Evolutionary conservation across 164 flowering plant genomes (phyloP), one percentile per base, ranked within the genome.

Genomic region (Piper longum): DNA sequence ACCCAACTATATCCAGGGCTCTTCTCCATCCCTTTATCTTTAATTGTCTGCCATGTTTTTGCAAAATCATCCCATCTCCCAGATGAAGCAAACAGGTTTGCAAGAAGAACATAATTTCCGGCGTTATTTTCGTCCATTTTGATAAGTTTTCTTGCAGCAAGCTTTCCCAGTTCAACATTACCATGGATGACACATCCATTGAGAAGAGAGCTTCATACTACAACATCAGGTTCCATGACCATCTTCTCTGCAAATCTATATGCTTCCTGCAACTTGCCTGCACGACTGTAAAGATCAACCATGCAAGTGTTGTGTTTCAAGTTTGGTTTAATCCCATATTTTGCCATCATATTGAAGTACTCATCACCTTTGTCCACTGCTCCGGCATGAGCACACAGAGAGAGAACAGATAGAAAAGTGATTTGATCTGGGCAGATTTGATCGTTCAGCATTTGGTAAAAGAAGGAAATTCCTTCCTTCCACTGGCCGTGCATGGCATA

Each of bases 1-100:
- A 87, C 80, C 91, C 88, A 84, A 74, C 95, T 85, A 69, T 85
- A 85, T 61, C 95, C 90, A 3, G 89, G 88, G 65, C 54, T 78
- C 74, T 87, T 87, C 4, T 72, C 78, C 80, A 87, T 73, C 67
- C 81, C 71, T 52, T 54, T 73, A 58, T 81, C 78, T 63, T 77
- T 82, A 63, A 85, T 80, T 14, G 52, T 57, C 66, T 73, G 73
- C 71, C 95, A 76, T 59, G 69, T 77, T 71, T 66, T 75, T 19
- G 79, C 78, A 19, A 81, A 71, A 66, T 85, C 85, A 57, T 54
- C 52, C 91, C 91, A 88, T 73, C 75, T 81, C 56, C 77, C 79
- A 4, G 68, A 69, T 64, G 66, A 75, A 60, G 89, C 95, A 74
- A 79, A 88, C 56, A 88, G 69, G 62, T 88, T 85, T 19, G 88